Base-by-base conservation (phyloP, 495 filamentous ascomycete genomes). In the Aspergillus wentii region DNA sequence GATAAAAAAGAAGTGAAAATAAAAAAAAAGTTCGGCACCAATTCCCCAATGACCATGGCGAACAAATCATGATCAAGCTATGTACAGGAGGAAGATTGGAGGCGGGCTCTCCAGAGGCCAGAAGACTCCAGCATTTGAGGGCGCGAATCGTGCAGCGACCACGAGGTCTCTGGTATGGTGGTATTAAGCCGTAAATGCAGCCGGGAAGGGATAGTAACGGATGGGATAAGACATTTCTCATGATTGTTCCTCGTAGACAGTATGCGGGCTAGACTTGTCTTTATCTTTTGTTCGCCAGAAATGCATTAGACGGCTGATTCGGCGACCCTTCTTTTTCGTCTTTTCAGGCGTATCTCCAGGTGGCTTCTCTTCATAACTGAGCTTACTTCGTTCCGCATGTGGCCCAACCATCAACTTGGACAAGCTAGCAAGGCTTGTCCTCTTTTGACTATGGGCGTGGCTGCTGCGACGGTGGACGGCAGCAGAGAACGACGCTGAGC, bases 381-480 rank as follows among this genome's bases (percentile, higher is more conserved):
- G 70, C 58, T 90, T 91, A 64, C 85, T 88, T 54, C 77, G 78
- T 54, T 92, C 84, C 8, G 79, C 78, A 45, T 88, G 79, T 7
- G 83, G 81, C 27, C 79, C 83, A 49, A 80, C 85, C 28, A 95
- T 82, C 11, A 95, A 69, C 35, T 87, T 82, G 27, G 86, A 90
- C 25, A 95, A 66, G 54, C 88, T 94, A 6, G 80, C 88, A 44
- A 95, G 74, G 54, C 87, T 94, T 4, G 83, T 83, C 30, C 89
- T 78, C 52, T 94, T 88, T 30, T 66, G 56, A 15, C 60, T 51
- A 32, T 62, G 61, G 33, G 53, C 51, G 27, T 56, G 68, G 46
- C 59, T 68, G 38, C 48, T 62, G 16, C 83, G 80, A 17, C 79
- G 76, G 35, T 80, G 74, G 9, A 81, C 71, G 19, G 76, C 66